phyloP scores from a whole-genome alignment of 1,139 yeast genomes.

The Debaryomycetaceae sp. region DNA sequence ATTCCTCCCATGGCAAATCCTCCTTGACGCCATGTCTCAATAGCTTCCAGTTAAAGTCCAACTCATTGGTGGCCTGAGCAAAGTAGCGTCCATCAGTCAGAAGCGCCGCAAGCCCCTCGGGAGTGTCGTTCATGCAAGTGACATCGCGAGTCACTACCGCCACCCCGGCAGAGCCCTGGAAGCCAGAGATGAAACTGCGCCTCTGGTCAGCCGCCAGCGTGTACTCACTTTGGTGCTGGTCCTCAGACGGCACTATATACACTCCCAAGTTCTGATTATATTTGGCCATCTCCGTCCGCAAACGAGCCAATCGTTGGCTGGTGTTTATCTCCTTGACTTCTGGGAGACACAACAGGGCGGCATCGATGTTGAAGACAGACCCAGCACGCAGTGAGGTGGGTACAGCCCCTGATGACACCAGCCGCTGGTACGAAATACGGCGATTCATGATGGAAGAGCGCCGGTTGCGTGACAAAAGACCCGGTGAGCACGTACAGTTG shows the following conservation, averaged over 20 bases:
- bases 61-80: constrained; percentile 81
- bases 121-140: constrained; percentile 49
- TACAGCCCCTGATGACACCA: constrained; percentile 15
- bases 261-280: constrained; percentile 53
- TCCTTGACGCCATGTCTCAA: constrained; percentile 75
- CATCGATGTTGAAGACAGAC: constrained; percentile 48
- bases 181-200: constrained; percentile 80
- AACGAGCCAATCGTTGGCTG: constrained; percentile 51
- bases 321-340: constrained; percentile 53
- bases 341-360: constrained; percentile 41
- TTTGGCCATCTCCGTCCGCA: constrained; percentile 64
- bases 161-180: constrained; percentile 93
- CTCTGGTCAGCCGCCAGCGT: constrained; percentile 78
- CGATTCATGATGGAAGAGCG: constrained; percentile 49
- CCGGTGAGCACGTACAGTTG: constrained; percentile 82
- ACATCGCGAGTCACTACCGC: constrained; percentile 80
- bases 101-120: constrained; percentile 71
- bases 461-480: constrained; percentile 62
- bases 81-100: constrained; percentile 96
- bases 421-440: constrained; percentile 39
- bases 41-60: constrained; percentile 84
- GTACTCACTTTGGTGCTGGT: constrained; percentile 91
- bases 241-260: constrained; percentile 86
- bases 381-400: constrained; percentile 37
- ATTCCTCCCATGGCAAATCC: constrained; percentile 83